Conservation (phyloP, 225 moss, liverwort and hornwort species). For the Thuidium tamariscinum region DNA sequence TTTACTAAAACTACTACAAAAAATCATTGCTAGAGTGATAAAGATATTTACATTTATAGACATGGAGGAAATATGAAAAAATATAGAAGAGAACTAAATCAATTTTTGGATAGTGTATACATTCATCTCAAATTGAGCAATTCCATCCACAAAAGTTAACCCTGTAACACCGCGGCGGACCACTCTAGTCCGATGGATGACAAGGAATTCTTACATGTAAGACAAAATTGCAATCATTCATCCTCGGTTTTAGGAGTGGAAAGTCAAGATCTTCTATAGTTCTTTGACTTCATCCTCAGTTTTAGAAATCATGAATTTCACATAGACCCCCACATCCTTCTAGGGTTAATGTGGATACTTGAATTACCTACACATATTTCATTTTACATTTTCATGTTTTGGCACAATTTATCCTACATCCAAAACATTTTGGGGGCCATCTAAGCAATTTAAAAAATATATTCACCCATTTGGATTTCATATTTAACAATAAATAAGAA, state of each 20-base stretch:
- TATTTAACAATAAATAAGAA: neutral
- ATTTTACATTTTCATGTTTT: neutral
- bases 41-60: neutral
- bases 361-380: neutral
- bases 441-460: neutral
- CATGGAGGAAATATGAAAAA: neutral
- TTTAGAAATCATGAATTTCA: no score
- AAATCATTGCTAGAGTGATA: neutral
- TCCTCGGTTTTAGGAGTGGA: no score
- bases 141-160: no score
- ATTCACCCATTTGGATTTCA: neutral
- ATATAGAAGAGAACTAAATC: neutral
- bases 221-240: no score
- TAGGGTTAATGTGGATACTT: neutral
- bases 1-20: accelerated
- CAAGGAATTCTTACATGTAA: no score
- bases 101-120: neutral
- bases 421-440: neutral
- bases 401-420: neutral
- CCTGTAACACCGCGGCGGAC: no score
- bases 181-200: no score
- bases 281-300: no score
- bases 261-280: no score
- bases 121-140: neutral
- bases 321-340: no score